Evolutionary conservation across 441 rosid species (phyloP).

Genomic region (Populus hybrid): DNA sequence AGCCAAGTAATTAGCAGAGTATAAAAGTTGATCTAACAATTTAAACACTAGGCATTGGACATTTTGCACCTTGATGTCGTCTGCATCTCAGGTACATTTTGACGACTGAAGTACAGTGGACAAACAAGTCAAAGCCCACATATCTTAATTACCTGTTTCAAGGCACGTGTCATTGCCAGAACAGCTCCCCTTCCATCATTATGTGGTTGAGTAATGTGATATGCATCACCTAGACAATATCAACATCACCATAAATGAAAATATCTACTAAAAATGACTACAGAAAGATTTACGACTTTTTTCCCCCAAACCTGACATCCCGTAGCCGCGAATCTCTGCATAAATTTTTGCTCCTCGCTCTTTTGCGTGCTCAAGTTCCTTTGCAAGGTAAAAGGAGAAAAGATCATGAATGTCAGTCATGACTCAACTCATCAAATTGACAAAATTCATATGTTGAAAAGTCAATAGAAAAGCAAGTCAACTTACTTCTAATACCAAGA

Average conservation of each 20-base stretch:
- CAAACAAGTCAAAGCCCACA: constrained; percentile 9
- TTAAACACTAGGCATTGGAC: not conserved
- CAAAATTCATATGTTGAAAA: constrained; percentile 2
- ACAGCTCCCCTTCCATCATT: constrained; percentile 88
- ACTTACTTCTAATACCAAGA: constrained; percentile 82
- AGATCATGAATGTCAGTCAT: not conserved
- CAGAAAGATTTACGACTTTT: not conserved
- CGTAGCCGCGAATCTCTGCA: constrained; percentile 94
- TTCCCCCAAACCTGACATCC: constrained; percentile 80
- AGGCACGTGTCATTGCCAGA: constrained; percentile 85
- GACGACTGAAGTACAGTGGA: constrained; percentile 2
- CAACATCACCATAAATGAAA: constrained; percentile 17
- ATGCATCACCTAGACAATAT: constrained; percentile 73
- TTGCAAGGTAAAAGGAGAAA: constrained; percentile 2
- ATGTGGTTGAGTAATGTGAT: constrained; percentile 95
- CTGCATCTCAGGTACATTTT: not conserved
- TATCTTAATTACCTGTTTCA: constrained; percentile 53
- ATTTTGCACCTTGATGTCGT: not conserved
- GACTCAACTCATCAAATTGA: constrained; percentile 12
- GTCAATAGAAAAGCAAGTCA: not conserved
- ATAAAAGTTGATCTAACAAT: constrained; percentile 3
- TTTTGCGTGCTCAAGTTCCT: constrained; percentile 97
- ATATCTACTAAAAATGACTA: constrained; percentile 12
- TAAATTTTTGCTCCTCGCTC: constrained; percentile 80
- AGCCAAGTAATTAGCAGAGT: constrained; percentile 1